Percentiles rank a stretch among this genome's conserved stretches.
Evolutionary conservation across 2,329 filamentous ascomycete genomes (phyloP).

Genomic region (Fusarium tricinctum): DNA sequence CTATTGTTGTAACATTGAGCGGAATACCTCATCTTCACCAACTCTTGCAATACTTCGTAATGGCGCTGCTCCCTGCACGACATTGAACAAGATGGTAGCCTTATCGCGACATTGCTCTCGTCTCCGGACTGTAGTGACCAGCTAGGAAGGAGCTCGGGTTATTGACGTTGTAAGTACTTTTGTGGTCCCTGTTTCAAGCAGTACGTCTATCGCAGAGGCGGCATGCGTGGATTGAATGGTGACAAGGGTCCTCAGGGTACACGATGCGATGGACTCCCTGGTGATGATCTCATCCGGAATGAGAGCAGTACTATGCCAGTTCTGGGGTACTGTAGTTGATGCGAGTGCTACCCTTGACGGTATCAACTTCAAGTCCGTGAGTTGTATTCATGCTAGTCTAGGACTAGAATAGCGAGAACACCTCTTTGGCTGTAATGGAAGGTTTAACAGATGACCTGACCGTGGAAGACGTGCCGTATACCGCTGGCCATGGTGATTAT

Average conservation of each 20-base stretch:
- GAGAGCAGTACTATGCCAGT: conserved; percentile 4
- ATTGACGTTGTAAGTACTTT: conserved; percentile 36
- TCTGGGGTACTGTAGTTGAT: neutral
- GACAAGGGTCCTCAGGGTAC: conserved; percentile 20
- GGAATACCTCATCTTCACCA: neutral
- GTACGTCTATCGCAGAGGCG: conserved; percentile 14
- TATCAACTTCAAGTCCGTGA: neutral
- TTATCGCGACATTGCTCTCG: conserved; percentile 32
- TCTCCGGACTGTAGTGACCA: conserved; percentile 7
- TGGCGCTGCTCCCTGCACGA: neutral
- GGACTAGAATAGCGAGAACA: neutral
- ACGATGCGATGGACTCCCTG: conserved; percentile 1
- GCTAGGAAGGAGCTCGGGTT: conserved; percentile 43
- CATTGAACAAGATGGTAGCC: conserved; percentile 20
- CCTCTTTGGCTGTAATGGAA: neutral
- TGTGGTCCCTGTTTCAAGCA: conserved; percentile 12
- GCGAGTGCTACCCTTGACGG: neutral
- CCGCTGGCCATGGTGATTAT: neutral
- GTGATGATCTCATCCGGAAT: conserved; percentile 32
- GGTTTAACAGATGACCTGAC: neutral
- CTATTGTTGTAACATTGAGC: neutral
- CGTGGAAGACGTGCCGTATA: neutral
- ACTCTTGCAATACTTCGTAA: neutral
- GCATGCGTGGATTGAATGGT: conserved; percentile 3
- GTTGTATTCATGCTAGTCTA: conserved; percentile 9